Evolutionary conservation across 805 yeast species (phyloP).

Genomic region (Hanseniaspora lindneri): DNA sequence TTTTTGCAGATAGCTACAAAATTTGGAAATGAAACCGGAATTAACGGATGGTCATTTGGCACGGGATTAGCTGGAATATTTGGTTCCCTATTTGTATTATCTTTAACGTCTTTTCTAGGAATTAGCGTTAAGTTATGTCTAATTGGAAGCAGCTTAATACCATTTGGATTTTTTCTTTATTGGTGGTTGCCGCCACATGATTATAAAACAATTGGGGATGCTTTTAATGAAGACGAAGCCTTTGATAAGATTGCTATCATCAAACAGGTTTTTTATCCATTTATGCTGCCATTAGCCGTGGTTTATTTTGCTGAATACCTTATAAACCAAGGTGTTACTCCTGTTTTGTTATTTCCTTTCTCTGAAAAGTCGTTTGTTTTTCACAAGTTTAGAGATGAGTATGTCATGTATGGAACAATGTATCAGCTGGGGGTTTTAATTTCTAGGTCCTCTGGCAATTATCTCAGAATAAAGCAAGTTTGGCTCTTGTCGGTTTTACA

Average conservation of each 20-base stretch:
- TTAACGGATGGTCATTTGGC: constrained; percentile 85
- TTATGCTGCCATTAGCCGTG: constrained; percentile 69
- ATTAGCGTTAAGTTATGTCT: constrained; percentile 45
- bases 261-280: constrained; percentile 43
- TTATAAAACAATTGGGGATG: neutral
- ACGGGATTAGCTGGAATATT: constrained; percentile 91
- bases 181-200: constrained; percentile 21
- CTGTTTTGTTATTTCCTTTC: constrained; percentile 71
- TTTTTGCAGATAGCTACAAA: constrained; percentile 78
- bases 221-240: constrained; percentile 23
- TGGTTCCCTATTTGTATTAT: constrained; percentile 63
- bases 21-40: constrained; percentile 41
- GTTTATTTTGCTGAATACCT: constrained; percentile 81
- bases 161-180: constrained; percentile 39
- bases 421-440: constrained; percentile 89
- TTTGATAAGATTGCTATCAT: constrained; percentile 20
- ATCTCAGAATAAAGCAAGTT: constrained; percentile 46
- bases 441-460: constrained; percentile 70
- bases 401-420: constrained; percentile 79
- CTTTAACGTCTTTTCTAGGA: constrained; percentile 57
- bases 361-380: constrained; percentile 46
- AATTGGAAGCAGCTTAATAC: constrained; percentile 45
- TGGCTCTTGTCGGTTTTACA: constrained; percentile 60
- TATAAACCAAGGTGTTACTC: constrained; percentile 85
- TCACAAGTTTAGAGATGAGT: constrained; percentile 62